Percentiles rank a stretch among this genome's conserved stretches.
Evolutionary conservation across 352 stramenopile species (phyloP).

Genomic region (Phytophthora pisi): DNA sequence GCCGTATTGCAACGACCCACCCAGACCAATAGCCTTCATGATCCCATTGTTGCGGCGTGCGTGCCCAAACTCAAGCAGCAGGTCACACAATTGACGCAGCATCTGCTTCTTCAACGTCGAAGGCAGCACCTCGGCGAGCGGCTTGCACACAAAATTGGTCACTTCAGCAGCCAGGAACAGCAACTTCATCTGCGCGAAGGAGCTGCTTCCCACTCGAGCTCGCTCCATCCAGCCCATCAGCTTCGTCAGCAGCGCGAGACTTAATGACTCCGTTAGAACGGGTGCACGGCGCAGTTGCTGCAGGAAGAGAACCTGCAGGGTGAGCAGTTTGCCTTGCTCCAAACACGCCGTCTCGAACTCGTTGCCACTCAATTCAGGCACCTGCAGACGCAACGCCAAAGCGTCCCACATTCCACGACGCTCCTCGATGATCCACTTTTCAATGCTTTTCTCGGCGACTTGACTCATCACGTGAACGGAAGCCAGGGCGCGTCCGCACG

Average conservation of each 20-base stretch:
- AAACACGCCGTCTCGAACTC: conserved; percentile 82
- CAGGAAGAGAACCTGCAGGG: conserved; percentile 78
- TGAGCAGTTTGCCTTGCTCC: conserved; percentile 76
- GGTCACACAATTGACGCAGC: conserved; percentile 68
- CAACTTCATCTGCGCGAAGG: conserved; percentile 84
- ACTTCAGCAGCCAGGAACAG: conserved; percentile 80
- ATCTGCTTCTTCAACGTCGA: conserved; percentile 77
- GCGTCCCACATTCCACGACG: conserved; percentile 66
- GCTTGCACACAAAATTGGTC: conserved; percentile 72
- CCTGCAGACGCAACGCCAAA: conserved; percentile 60
- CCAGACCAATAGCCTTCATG: conserved; percentile 87
- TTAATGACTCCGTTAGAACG: conserved; percentile 69
- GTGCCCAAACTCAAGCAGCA: conserved; percentile 69
- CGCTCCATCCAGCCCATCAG: conserved; percentile 80
- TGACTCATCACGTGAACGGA: conserved; percentile 86
- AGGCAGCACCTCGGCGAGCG: conserved; percentile 64
- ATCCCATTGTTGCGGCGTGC: conserved; percentile 78
- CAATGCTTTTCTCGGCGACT: conserved; percentile 81
- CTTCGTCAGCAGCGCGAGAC: conserved; percentile 71
- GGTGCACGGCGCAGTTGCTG: conserved; percentile 71
- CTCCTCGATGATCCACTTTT: conserved; percentile 87
- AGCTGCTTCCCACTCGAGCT: conserved; percentile 49
- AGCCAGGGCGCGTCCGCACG: conserved; percentile 75
- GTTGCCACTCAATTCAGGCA: conserved; percentile 81
- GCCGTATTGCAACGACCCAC: conserved; percentile 72